Base-by-base conservation (phyloP, 2,329 filamentous ascomycete genomes). In the Amylocarpus encephaloides region DNA sequence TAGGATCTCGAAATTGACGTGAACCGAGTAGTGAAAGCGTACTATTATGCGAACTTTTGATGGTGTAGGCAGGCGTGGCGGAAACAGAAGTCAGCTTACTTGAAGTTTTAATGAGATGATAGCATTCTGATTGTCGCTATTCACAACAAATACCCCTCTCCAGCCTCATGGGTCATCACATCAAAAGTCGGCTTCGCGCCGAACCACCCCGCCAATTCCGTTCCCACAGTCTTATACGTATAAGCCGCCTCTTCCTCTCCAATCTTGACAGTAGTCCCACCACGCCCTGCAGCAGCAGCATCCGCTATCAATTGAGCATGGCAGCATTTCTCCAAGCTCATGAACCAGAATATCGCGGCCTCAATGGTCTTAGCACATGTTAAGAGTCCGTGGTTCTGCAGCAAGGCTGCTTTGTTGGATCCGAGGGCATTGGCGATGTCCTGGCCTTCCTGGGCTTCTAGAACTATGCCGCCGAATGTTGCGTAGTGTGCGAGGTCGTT, bases 181-280 rank as follows among this genome's bases (percentile, higher is more conserved):
- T 46, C 43, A 46, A 46, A 46, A 13, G 43, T 46, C 22, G 43
- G 43, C 16, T 36, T 36, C 22, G 32, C 32, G 36, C 43, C 36
- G 36, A 77, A 62, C 73, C 72, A 78, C 0, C 74, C 75, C 57
- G 77, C 78, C 61, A 73, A 72, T 0, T 74, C 69, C 32, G 46
- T 71, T 1, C 85, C 85, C 1, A 88, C 72, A 1, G 78, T 75
- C 65, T 82, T 80, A 62, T 79, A 81, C 0, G 85, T 88, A 57
- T 77, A 85, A 13, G 66, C 70, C 0, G 85, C 85, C 62, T 89
- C 85, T 42, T 82, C 80, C 1, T 85, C 78, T 4, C 73, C 71
- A 59, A 89, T 83, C n/a, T 57, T 50, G 6, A 54, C 54, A 65
- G 82, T 82, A 63, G 75, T 68, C 1, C 83, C 84, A 59, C 75